phyloP scores from a whole-genome alignment of 2,329 filamentous ascomycete genomes.

The Penicillium corylophilum region DNA sequence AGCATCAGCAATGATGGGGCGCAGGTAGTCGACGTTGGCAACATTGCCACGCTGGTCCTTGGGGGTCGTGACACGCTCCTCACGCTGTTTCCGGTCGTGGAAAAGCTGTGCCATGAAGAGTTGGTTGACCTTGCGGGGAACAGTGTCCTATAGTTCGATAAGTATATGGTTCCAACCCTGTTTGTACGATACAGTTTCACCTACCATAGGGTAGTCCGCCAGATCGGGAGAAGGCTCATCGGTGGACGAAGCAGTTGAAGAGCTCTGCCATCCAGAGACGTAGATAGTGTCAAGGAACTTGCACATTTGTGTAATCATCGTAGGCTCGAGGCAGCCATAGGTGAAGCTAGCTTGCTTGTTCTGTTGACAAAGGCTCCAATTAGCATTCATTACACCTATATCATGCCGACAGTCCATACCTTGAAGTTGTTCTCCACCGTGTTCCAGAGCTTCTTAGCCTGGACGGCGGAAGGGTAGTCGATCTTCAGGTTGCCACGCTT shows the following conservation, averaged over 20 bases:
- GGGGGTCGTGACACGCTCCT: slow-evolving; percentile 80
- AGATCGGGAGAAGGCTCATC: slow-evolving; percentile 97
- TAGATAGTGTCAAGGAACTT: slow-evolving; percentile 99
- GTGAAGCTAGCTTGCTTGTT: slow-evolving; percentile 85
- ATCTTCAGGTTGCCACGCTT: slow-evolving; percentile 92
- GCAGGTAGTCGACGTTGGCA: slow-evolving; percentile 85
- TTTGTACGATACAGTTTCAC: slow-evolving; percentile 25
- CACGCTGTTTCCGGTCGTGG: slow-evolving; percentile 98
- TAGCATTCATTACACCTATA: slow-evolving; percentile 2
- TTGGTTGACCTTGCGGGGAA: slow-evolving; percentile 96
- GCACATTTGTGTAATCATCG: slow-evolving; percentile 99
- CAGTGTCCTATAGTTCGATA: slow-evolving; percentile 68
- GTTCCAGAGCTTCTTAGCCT: slow-evolving; percentile 92
- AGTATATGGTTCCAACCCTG: slow-evolving; percentile 6
- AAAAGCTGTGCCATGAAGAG: slow-evolving; percentile 98
- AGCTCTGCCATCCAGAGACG: slow-evolving; percentile 98
- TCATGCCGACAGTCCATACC: slow-evolving; percentile 48
- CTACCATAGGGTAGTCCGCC: slow-evolving; percentile 90
- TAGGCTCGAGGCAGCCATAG: slow-evolving; percentile 95
- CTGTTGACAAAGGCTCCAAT: slow-evolving; percentile 45
- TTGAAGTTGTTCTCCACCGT: slow-evolving; percentile 84
- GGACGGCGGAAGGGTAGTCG: slow-evolving; percentile 83
- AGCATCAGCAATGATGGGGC: slow-evolving; percentile 93
- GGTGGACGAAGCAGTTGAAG: slow-evolving; percentile 88
- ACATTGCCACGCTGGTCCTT: slow-evolving; percentile 70